Base-by-base conservation (phyloP, 371 early-diverging fungal species). In the Cokeromyces recurvatus region DNA sequence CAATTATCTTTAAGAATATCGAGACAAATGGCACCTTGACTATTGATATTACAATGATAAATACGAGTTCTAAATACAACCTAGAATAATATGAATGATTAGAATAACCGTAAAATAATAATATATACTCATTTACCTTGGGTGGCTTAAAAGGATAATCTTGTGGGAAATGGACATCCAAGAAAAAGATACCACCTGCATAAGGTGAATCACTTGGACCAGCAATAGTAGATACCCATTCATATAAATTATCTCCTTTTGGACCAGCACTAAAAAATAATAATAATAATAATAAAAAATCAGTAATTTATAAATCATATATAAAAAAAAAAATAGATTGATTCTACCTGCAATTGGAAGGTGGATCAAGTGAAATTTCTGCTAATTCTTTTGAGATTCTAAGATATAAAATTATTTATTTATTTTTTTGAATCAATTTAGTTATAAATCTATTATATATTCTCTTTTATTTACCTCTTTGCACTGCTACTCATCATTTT, bases 121-220 rank as follows among this genome's bases (percentile, higher is more conserved):
- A 45, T 9, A 43, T 25, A 15, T 16, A 11, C 29, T 20, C 38
- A 29, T 41, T 41, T 17, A 82, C 85, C 84, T 94, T 95, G 54
- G 99, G 99, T 47, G 99, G 97, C 80, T 97, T 97, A 84, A 98
- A 99, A 19, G 99, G 99, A 64, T 99, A 99, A 62, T 98, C 99
- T 40, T 91, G 86, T 25, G 99, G 98, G 77, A 99, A 97, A 65
- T 90, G 92, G 61, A 99, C 97, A 43, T 88, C 81, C 52, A 99
- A 77, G 79, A 99, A 96, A 79, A 98, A 99, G 48, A 95, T 91
- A 43, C 99, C 99, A 42, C 78, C 78, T 38, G 82, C 62, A 63
- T 88, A 89, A 49, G 91, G 90, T 47, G 85, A 79, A 43, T 81
- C 85, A 38, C 62, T 68, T 5, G 99, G 98, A 2, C 99, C 97